Base-by-base conservation (phyloP, 495 filamentous ascomycete species). In the Diplogelasinospora grovesii region DNA sequence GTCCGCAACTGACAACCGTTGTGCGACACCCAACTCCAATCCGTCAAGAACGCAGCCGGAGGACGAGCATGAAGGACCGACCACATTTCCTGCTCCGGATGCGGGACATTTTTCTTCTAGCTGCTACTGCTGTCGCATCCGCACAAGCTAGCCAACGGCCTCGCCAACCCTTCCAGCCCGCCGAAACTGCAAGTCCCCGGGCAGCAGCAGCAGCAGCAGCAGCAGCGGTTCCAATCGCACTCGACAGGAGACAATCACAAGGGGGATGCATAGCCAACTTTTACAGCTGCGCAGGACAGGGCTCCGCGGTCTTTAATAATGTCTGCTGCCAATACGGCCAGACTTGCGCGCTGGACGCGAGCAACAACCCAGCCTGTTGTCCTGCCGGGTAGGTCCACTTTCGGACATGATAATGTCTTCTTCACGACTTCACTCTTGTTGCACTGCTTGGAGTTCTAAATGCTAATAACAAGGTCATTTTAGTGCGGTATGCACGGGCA, bases 271-370 rank as follows among this genome's bases (percentile, higher is more conserved):
- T 60, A 3, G 48, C 56, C 26, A 53, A 69, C 45, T 69, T 62
- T 37, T 70, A 56, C 45, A 70, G 64, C 36, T 71, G 68, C 49
- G 56, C 65, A 11, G 43, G 60, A 41, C 36, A 53, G 16, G 66
- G 66, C 7, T 27, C 52, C 18, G 56, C n/a, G n/a, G n/a, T 52
- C 14, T 71, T 71, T 40, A 43, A 44, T 18, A 59, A 58, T 19
- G 53, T 63, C 7, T 72, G 69, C 45, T 72, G 69, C 46, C 54
- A 62, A 30, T 64, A 63, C 53, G 67, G 66, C 28, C 64, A 69
- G 39, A 30, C 32, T 13, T 72, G 69, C 38, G 53, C 60, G 6
- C 44, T 70, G 5, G 69, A 72, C 36, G 56, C 52, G 15, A 60
- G 55, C 25, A 61, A 59, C 29, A 49, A 52, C 23, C 64, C 69